Conservation (phyloP, 1,284 basidiomycete species). For the Ustilago loliicola region DNA sequence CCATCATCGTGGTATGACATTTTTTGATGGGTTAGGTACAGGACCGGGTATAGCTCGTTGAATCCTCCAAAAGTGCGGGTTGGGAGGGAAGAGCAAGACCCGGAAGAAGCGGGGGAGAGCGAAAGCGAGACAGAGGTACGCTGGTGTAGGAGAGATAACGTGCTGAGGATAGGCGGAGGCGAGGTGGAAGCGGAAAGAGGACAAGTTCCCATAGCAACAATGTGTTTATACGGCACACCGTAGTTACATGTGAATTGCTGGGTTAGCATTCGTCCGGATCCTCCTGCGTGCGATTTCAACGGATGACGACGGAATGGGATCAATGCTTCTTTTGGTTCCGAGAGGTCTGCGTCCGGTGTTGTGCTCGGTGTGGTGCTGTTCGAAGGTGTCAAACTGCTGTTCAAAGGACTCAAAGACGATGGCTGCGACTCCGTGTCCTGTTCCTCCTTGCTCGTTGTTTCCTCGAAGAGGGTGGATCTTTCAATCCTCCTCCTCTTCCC, state of each 20-base stretch:
- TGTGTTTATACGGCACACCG: constrained; percentile 54
- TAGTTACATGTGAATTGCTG: constrained; percentile 62
- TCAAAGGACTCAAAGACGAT: no score
- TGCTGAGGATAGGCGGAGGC: constrained; percentile 20
- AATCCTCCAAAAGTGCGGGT: constrained; percentile 14
- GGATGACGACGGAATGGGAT: constrained; percentile 49
- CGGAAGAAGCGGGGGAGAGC: not conserved
- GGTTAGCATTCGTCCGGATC: constrained; percentile 35
- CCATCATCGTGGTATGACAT: constrained; percentile 62
- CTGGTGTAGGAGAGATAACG: constrained; percentile 21
- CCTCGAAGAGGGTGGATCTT: not conserved
- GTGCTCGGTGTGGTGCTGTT: not conserved
- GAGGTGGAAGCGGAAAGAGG: constrained; percentile 21
- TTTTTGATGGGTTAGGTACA: constrained; percentile 47
- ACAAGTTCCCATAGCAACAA: constrained; percentile 43
- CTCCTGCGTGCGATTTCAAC: constrained; percentile 28
- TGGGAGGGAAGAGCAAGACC: no score
- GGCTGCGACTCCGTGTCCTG: not conserved
- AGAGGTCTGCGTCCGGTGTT: not conserved
- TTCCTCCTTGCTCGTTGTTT: no score
- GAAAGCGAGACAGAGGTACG: constrained; percentile 19
- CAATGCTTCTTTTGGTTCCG: not conserved
- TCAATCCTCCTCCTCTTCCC: not conserved
- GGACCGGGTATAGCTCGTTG: constrained; percentile 60
- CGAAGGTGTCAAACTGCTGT: no score